These are phyloP conservation scores for Bipolaris victoriae DNA, from an alignment of 2,329 filamentous ascomycete species.

Conservation along the genomic window DNA sequence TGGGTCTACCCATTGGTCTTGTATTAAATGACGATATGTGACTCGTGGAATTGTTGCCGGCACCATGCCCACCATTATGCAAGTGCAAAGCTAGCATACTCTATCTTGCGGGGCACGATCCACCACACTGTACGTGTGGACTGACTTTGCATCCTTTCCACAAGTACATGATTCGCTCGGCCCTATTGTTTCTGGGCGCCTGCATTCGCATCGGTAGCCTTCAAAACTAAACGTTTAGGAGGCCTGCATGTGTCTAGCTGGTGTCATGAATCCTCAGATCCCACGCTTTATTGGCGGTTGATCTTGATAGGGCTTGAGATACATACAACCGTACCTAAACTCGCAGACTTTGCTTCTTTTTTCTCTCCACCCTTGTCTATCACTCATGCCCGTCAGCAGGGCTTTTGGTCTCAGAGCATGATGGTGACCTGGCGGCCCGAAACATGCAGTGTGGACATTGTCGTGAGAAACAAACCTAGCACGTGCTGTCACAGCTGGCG, in stretches of 20 bases:
- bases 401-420: conserved; percentile 18
- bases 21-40: conserved; percentile 8
- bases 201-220: background rate
- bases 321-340: conserved; percentile 12
- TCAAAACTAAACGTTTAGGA: conserved; percentile 3
- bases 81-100: background rate
- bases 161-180: conserved; percentile 18
- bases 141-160: conserved; percentile 15
- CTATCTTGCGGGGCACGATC: conserved; percentile 3
- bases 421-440: conserved; percentile 11
- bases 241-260: conserved; percentile 14
- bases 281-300: conserved; percentile 12
- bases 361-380: conserved; percentile 12
- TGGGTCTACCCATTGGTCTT: conserved; percentile 3
- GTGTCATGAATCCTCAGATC: conserved; percentile 11
- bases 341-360: conserved; percentile 10
- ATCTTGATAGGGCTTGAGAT: conserved; percentile 3
- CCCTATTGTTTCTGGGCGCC: background rate
- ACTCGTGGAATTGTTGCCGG: background rate
- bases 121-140: conserved; percentile 2
- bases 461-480: conserved; percentile 19
- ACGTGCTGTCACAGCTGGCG: conserved; percentile 17
- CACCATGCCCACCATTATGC: conserved; percentile 2
- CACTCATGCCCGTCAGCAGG: conserved; percentile 35
- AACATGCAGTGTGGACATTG: conserved; percentile 15